Evolutionary conservation across 345 rosid genomes (phyloP), one percentile per base, ranked within the genome.

Genomic region (Microthlaspi erraticum): DNA sequence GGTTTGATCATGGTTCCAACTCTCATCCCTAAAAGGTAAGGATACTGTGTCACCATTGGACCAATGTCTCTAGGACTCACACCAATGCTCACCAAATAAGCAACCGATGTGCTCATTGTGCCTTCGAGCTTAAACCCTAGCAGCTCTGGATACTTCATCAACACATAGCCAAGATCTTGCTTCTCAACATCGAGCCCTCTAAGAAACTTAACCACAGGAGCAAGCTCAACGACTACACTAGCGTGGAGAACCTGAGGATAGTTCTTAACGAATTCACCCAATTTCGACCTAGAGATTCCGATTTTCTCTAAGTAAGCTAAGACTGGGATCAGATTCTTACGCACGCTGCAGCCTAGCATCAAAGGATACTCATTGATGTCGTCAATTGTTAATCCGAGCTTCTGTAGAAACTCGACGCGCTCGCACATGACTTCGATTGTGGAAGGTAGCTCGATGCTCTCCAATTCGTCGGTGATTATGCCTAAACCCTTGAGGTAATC

Each of bases 91-190:
- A 91, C 91, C 64, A 91, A 85, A 84, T 88, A 93, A 26, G 94
- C 96, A 29, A 93, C 98, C 1, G 97, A 88, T 6, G 96, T 91
- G 53, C 96, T 93, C 80, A 77, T 77, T 0, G 96, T 93, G 31
- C 98, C 96, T 81, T 93, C 98, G 5, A 88, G 89, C 82, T 93
- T 93, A 78, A 88, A 93, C 77, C 98, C 98, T 17, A 93, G 70
- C 13, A 93, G 80, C 80, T 93, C 96, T 0, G 97, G 98, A 76
- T 93, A 91, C 83, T 88, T 93, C 79, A 77, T 84, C 60, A 93
- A 41, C 2, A 93, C 97, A 76, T 79, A 88, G 1, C 92, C 98
- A 0, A 91, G 39, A 76, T 91, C 97, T 63, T 87, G 89, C 83
- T 69, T 93, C 64, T 93, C 97, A 32, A 93, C 96, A 72, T 93